Evolutionary conservation across 148 eudicot genomes (phyloP).

Genomic region (Chenopodium formosanum): DNA sequence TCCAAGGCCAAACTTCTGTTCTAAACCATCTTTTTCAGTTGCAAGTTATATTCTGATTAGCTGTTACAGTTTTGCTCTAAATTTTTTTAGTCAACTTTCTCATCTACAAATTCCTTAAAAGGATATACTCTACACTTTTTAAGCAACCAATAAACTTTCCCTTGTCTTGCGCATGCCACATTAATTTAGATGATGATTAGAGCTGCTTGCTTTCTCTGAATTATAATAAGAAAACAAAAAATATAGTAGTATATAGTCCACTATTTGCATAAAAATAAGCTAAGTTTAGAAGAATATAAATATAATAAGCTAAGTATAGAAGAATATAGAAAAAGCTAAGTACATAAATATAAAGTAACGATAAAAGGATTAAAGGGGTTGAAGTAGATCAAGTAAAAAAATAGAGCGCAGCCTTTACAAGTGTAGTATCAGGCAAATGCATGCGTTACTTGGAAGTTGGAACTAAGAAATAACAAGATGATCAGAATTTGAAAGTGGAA

Average conservation of each 20-base stretch:
- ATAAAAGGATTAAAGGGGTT: too few species aligned
- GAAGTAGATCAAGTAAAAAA: background rate
- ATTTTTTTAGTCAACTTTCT: background rate
- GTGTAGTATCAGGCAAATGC: slow-evolving; percentile 10
- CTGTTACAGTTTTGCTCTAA: background rate
- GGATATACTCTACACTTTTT: slow-evolving; percentile 21
- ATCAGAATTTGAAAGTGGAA: slow-evolving; percentile 16
- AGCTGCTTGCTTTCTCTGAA: slow-evolving; percentile 17
- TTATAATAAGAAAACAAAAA: background rate
- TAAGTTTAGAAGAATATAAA: too few species aligned
- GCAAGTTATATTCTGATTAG: background rate
- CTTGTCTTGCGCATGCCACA: slow-evolving; percentile 16
- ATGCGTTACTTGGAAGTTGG: slow-evolving; percentile 23
- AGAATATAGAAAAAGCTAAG: too few species aligned
- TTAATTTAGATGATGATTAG: slow-evolving; percentile 20
- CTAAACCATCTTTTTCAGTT: slow-evolving; percentile 26
- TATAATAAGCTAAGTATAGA: too few species aligned
- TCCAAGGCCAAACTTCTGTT: slow-evolving; percentile 22
- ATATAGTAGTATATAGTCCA: background rate
- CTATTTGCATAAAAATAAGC: background rate
- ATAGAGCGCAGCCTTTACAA: slow-evolving; percentile 8
- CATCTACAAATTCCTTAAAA: slow-evolving; percentile 25
- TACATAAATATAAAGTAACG: background rate
- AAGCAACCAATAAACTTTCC: background rate
- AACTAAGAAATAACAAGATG: background rate